Evolutionary conservation across 2,329 filamentous ascomycete genomes (phyloP).

Genomic region (Xylariomycetidae sp.): DNA sequence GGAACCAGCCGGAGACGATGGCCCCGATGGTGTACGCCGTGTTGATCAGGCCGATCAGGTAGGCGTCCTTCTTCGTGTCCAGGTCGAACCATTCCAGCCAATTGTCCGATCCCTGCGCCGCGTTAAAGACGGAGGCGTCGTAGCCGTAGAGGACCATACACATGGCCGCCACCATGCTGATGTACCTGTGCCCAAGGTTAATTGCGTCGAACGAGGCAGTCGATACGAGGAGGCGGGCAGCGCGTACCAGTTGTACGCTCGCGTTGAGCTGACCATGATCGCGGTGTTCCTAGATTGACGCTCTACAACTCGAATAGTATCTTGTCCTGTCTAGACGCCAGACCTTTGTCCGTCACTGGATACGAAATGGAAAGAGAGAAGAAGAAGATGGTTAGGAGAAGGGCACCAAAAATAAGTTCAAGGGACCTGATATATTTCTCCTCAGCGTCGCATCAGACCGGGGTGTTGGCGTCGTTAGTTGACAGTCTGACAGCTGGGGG

Average conservation of each 20-base stretch:
- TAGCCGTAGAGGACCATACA: slow-evolving; percentile 75
- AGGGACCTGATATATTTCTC: too few species aligned
- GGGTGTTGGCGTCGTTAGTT: too few species aligned
- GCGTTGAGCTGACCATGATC: slow-evolving; percentile 32
- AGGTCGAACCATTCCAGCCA: slow-evolving; percentile 62
- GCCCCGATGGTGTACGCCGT: slow-evolving; percentile 68
- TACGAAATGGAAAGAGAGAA: too few species aligned
- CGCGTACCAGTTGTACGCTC: slow-evolving; percentile 42
- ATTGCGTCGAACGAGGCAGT: neutral
- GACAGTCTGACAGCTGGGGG: too few species aligned
- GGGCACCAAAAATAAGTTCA: too few species aligned
- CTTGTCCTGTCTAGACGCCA: too few species aligned
- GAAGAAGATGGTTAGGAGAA: too few species aligned
- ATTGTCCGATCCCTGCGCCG: slow-evolving; percentile 62
- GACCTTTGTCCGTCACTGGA: too few species aligned
- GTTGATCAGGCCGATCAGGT: slow-evolving; percentile 51
- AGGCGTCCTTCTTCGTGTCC: slow-evolving; percentile 36
- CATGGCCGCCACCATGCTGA: slow-evolving; percentile 64
- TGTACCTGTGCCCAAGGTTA: slow-evolving; percentile 44
- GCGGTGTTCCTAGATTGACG: slow-evolving; percentile 8
- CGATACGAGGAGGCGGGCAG: neutral
- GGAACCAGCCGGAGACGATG: slow-evolving; percentile 65
- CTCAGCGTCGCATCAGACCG: too few species aligned
- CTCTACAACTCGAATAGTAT: too few species aligned
- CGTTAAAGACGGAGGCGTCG: slow-evolving; percentile 71